phyloP scores from a whole-genome alignment of 2,329 filamentous ascomycete genomes.

The Fusarium duplospermum region DNA sequence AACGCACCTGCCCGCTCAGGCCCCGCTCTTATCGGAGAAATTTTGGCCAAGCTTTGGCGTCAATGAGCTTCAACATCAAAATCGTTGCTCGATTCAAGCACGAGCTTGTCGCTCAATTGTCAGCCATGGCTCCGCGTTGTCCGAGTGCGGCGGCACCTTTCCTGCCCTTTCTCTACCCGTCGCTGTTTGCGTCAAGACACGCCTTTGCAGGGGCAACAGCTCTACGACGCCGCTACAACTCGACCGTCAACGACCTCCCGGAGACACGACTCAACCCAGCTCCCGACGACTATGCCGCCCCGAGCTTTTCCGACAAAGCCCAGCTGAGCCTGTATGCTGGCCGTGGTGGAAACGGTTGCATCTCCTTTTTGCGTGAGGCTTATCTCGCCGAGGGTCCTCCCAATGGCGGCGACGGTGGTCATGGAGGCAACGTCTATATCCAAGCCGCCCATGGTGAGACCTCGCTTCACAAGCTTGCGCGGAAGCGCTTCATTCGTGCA shows the following conservation, averaged over 20 bases:
- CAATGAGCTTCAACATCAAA: constrained; percentile 15
- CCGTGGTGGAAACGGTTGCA: constrained; percentile 88
- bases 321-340: constrained; percentile 82
- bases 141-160: constrained; percentile 40
- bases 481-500: constrained; percentile 79
- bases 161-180: constrained; percentile 62
- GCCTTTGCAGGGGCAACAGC: constrained; percentile 13
- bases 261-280: constrained; percentile 78
- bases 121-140: constrained; percentile 46
- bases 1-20: not conserved
- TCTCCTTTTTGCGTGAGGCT: constrained; percentile 93
- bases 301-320: constrained; percentile 89
- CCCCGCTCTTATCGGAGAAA: constrained; percentile 13
- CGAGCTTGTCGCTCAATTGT: constrained; percentile 10
- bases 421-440: constrained; percentile 92
- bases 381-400: constrained; percentile 89
- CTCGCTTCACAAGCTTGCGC: constrained; percentile 89
- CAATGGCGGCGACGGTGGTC: constrained; percentile 94
- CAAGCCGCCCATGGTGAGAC: constrained; percentile 93
- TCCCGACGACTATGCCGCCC: constrained; percentile 84
- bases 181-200: constrained; percentile 49
- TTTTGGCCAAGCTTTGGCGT: constrained; percentile 20
- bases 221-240: constrained; percentile 40
- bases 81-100: not conserved
- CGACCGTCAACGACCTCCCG: constrained; percentile 53